phyloP scores from a whole-genome alignment of 1,139 yeast species.

The Hyphopichia wangnamkhiaoensis region DNA sequence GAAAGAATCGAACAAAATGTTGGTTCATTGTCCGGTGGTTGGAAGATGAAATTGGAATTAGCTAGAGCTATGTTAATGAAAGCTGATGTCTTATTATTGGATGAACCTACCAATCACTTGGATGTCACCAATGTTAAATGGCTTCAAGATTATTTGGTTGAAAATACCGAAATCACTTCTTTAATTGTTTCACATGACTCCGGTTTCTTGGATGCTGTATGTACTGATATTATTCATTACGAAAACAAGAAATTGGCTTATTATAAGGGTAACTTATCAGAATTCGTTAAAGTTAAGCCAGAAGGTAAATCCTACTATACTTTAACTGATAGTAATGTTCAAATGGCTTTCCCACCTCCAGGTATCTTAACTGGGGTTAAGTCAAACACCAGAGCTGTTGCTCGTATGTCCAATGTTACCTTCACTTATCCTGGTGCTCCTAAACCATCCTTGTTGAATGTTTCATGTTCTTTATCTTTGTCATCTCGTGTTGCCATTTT shows the following conservation, averaged over 20 bases:
- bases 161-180: conserved; percentile 85
- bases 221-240: conserved; percentile 95
- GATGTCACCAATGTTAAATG: conserved; percentile 93
- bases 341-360: conserved; percentile 98
- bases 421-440: conserved; percentile 88
- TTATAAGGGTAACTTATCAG: conserved; percentile 94
- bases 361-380: conserved; percentile 96
- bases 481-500: conserved; percentile 95
- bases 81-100: conserved; percentile 91
- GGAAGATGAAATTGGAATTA: conserved; percentile 98
- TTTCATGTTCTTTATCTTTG: conserved; percentile 84
- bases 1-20: conserved; percentile 88
- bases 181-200: conserved; percentile 97
- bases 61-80: conserved; percentile 98
- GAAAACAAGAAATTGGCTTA: conserved; percentile 93
- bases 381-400: conserved; percentile 93
- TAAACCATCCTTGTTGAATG: conserved; percentile 77
- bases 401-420: conserved; percentile 82
- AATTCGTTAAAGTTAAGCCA: conserved; percentile 87
- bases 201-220: conserved; percentile 91
- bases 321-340: conserved; percentile 87
- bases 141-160: conserved; percentile 83
- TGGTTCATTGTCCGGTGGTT: conserved; percentile 96
- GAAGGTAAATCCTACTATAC: conserved; percentile 97
- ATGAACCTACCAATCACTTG: conserved; percentile 98